Conservation (phyloP, 2,329 filamentous ascomycete genomes). For the Xylariaceae sp. region DNA sequence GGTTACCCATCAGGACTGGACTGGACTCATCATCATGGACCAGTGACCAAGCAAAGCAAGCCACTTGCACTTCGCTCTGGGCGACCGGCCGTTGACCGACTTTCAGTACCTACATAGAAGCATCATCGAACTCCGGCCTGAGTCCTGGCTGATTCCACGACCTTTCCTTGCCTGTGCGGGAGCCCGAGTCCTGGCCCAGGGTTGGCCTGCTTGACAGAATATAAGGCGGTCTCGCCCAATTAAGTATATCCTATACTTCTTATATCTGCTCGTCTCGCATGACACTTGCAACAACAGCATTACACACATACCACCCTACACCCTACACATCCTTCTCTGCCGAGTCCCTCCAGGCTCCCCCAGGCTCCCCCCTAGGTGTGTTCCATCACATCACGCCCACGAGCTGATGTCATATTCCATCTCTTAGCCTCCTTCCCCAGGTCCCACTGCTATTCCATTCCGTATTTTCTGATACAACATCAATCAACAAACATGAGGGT, state of each 20-base stretch:
- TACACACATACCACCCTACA: constrained; percentile 5
- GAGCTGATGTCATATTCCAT: constrained; percentile 3
- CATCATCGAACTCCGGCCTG: not conserved
- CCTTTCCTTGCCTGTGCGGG: not conserved
- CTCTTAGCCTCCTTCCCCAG: not conserved
- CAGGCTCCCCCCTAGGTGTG: not conserved
- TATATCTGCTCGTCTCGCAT: constrained; percentile 6
- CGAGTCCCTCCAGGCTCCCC: not conserved
- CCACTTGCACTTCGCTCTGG: not conserved
- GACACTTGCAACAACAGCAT: constrained; percentile 2
- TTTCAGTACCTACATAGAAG: not conserved
- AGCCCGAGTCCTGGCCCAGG: not conserved
- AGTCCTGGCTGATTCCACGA: not conserved
- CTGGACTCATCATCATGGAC: not conserved
- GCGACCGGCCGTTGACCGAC: not conserved
- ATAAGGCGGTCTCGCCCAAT: not conserved
- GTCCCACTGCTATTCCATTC: not conserved
- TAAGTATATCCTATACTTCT: constrained; percentile 2
- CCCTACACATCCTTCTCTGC: not conserved
- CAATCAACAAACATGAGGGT: constrained; percentile 17
- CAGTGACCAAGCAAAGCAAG: not conserved
- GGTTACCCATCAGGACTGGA: not conserved
- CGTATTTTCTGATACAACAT: not conserved
- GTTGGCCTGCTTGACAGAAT: no score
- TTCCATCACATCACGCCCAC: not conserved